These are phyloP conservation scores for Mortierella sp. DNA, from an alignment of 371 early-diverging fungal species.

Conservation along the genomic window DNA sequence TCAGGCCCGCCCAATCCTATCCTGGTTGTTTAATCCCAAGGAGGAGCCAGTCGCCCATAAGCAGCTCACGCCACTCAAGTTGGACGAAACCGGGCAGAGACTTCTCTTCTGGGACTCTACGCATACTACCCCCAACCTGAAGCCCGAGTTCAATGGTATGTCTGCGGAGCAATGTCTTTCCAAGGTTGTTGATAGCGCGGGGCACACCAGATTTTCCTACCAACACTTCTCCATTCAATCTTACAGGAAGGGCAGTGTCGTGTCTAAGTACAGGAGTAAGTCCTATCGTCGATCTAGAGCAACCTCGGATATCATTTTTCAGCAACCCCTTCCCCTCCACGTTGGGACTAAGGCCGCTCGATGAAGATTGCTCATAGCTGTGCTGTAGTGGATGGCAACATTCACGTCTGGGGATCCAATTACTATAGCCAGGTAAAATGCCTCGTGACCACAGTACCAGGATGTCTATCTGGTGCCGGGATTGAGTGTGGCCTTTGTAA, in stretches of 20 bases:
- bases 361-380: constrained; percentile 47
- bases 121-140: constrained; percentile 32
- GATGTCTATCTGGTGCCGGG: too few relatives aligned
- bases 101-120: constrained; percentile 54
- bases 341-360: background rate
- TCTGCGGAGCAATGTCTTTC: too few relatives aligned
- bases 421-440: constrained; percentile 51
- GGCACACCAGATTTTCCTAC: too few relatives aligned
- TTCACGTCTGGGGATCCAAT: constrained; percentile 54
- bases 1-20: constrained; percentile 38
- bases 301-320: background rate
- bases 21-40: constrained; percentile 51
- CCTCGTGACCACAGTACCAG: too few relatives aligned
- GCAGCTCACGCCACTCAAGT: constrained; percentile 30
- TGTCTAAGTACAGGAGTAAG: constrained; percentile 51
- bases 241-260: constrained; percentile 28
- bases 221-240: too few relatives aligned
- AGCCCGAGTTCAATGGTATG: constrained; percentile 52
- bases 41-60: constrained; percentile 42
- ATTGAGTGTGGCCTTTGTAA: too few relatives aligned
- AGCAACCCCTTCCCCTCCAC: too few relatives aligned
- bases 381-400: constrained; percentile 50
- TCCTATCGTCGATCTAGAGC: background rate
- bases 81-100: constrained; percentile 28
- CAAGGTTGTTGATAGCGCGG: too few relatives aligned